phyloP scores from a whole-genome alignment of 2,329 filamentous ascomycete genomes.

The Akanthomyces dipterigenus region DNA sequence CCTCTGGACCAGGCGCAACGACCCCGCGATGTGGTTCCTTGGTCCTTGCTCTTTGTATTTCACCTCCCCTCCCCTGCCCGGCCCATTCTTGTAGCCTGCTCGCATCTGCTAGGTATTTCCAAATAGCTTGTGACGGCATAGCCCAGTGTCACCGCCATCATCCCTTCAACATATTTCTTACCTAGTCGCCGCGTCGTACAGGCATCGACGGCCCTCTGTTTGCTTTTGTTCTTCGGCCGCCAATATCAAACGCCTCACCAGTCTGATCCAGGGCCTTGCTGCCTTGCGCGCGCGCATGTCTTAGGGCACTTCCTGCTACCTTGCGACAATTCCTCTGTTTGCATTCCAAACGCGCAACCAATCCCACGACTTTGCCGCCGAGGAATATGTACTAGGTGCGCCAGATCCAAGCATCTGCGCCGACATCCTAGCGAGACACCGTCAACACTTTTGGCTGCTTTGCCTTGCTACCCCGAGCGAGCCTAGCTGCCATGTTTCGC shows the following conservation, averaged over 20 bases:
- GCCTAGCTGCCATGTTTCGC: constrained; percentile 31
- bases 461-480: neutral
- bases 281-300: constrained; percentile 13
- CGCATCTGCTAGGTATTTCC: constrained; percentile 7
- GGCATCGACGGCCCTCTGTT: constrained; percentile 3
- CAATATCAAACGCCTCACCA: neutral
- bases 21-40: constrained; percentile 19
- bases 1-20: constrained; percentile 7
- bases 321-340: constrained; percentile 5
- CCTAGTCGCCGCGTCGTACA: constrained; percentile 4
- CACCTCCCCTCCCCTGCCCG: constrained; percentile 14
- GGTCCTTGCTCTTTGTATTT: constrained; percentile 12
- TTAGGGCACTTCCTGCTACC: constrained; percentile 8
- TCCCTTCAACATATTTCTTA: constrained; percentile 3
- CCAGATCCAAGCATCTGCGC: constrained; percentile 14
- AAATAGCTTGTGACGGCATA: constrained; percentile 19
- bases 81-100: constrained; percentile 11
- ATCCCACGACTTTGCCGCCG: neutral
- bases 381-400: constrained; percentile 13
- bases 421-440: constrained; percentile 14
- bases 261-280: neutral
- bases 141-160: constrained; percentile 13
- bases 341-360: constrained; percentile 10
- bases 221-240: neutral
- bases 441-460: constrained; percentile 36